Base-by-base conservation (phyloP, 495 filamentous ascomycete species). In the Penicillium roqueforti region DNA sequence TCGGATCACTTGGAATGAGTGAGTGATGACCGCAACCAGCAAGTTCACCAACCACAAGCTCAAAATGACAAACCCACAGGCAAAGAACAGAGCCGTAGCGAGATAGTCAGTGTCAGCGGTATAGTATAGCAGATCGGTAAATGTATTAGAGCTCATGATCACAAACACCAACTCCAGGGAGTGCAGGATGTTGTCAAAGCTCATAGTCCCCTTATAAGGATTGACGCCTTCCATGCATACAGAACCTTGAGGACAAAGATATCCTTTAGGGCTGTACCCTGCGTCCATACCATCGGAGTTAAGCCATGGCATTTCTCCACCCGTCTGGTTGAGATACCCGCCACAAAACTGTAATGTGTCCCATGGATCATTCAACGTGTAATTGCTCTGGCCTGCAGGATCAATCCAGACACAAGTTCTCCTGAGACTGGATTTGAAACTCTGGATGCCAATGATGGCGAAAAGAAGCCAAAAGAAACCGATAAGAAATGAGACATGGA, bases 381-480 rank as follows among this genome's bases (percentile, higher is more conserved):
- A 82, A 40, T 71, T 68, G 5, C 47, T 57, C 42, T 66, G 54
- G 4, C 66, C 68, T 20, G 68, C 60, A 0, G 74, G 83, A 53
- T 88, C 85, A 49, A 84, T 68, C 92, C 92, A 99, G 18, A 92
- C 85, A 65, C 93, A 99, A 52, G 82, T 88, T 29, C 93, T 86
- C 59, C 85, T 81, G 26, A 97, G 75, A 64, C 93, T 97, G 7
- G 91, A 88, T 69, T 99, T 99, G 80, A 99, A 99, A 70, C 87
- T 93, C 70, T 99, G 93, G 14, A 97, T 86, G 1, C 95, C 93
- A 39, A 97, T 82, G 57, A 99, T 95, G 26, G 92, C 95, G 72
- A 99, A 99, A 7, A 99, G 76, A 39, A 99, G 85, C 93, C 93
- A 99, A 68, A 99, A 99, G 73, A 99, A 99, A 23, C 90, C 85